Evolutionary conservation across 352 stramenopile genomes (phyloP).

Genomic region (Phytophthora macrochlamydospora): DNA sequence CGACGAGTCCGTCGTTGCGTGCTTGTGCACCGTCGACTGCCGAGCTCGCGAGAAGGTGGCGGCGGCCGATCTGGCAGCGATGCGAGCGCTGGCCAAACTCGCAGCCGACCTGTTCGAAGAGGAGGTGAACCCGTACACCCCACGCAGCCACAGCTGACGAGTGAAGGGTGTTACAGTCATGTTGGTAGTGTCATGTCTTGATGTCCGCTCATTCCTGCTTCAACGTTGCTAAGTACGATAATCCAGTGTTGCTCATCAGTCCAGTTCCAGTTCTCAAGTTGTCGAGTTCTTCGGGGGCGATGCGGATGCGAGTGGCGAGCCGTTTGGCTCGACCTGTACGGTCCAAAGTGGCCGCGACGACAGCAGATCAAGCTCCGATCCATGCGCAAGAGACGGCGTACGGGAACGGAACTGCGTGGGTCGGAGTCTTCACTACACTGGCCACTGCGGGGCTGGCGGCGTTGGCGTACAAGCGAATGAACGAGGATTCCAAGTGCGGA

Average conservation of each 20-base stretch:
- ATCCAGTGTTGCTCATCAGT: neutral
- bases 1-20: constrained; percentile 31
- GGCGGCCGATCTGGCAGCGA: constrained; percentile 44
- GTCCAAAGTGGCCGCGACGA: constrained; percentile 14
- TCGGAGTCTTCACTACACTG: constrained; percentile 27
- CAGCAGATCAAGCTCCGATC: constrained; percentile 10
- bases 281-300: neutral
- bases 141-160: constrained; percentile 16
- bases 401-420: constrained; percentile 28
- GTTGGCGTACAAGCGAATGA: constrained; percentile 13
- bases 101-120: constrained; percentile 55
- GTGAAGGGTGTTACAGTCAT: too few species aligned
- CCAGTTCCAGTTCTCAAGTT: neutral
- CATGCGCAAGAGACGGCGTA: constrained; percentile 7
- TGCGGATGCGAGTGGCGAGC: constrained; percentile 26
- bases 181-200: too few species aligned
- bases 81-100: constrained; percentile 62
- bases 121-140: constrained; percentile 44
- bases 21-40: constrained; percentile 47
- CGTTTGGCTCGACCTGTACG: constrained; percentile 18
- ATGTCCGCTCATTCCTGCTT: neutral
- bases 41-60: constrained; percentile 37
- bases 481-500: constrained; percentile 27
- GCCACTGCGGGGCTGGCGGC: constrained; percentile 15
- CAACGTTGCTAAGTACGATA: neutral